phyloP scores from a whole-genome alignment of 331 rosid genomes.

The Telfairia occidentalis region DNA sequence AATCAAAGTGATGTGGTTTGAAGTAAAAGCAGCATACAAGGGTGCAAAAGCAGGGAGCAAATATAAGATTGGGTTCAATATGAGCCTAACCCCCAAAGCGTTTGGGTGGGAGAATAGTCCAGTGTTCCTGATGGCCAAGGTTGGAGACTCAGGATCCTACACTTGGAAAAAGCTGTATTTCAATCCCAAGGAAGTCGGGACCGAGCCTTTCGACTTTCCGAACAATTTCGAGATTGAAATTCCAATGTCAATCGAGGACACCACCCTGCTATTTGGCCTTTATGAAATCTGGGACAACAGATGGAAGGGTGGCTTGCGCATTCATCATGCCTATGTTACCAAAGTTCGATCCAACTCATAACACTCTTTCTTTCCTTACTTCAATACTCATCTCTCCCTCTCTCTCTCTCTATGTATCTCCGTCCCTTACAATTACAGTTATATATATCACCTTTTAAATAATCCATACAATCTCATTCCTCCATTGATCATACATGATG shows the following conservation, averaged over 20 bases:
- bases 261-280: slow-evolving; percentile 8
- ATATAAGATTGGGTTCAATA: neutral
- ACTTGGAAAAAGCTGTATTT: neutral
- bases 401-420: neutral
- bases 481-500: neutral
- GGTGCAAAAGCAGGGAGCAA: neutral
- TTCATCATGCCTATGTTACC: neutral
- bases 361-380: neutral
- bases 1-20: slow-evolving; percentile 1
- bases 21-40: slow-evolving; percentile 5
- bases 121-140: slow-evolving; percentile 4
- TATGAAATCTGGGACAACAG: slow-evolving; percentile 4
- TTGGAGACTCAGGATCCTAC: neutral
- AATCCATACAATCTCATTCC: neutral
- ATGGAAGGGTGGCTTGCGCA: slow-evolving; percentile 5
- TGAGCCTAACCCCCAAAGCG: neutral
- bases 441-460: neutral
- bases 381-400: neutral
- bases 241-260: neutral
- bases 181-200: neutral
- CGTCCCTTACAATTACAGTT: neutral
- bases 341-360: neutral
- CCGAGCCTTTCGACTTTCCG: neutral
- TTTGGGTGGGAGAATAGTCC: slow-evolving; percentile 2
- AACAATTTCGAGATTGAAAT: neutral